Evolutionary conservation across 306 rosid species (phyloP).

Genomic region (Prunus armeniaca): DNA sequence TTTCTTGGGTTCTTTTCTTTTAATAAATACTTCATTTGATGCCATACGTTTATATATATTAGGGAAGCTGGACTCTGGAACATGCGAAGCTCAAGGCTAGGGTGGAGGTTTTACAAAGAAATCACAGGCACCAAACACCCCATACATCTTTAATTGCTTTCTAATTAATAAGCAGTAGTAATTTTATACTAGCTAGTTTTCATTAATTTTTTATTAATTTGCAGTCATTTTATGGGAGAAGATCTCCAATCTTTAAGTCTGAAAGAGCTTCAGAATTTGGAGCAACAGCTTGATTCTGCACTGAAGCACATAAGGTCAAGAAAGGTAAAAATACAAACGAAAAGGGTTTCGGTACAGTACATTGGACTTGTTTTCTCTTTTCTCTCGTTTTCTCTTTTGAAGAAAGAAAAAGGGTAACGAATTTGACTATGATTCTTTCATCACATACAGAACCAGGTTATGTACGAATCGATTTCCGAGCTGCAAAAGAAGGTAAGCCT

Average conservation of each 20-base stretch:
- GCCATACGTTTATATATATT: slow-evolving; percentile 21
- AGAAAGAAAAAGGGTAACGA: background rate
- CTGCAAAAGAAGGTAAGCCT: slow-evolving; percentile 71
- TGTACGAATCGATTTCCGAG: slow-evolving; percentile 76
- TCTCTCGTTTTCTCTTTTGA: background rate
- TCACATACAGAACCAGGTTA: slow-evolving; percentile 66
- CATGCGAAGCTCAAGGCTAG: slow-evolving; percentile 85
- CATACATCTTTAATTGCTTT: background rate
- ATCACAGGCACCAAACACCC: slow-evolving; percentile 39
- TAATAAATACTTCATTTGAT: background rate
- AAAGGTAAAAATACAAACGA: slow-evolving; percentile 46
- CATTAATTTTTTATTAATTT: background rate
- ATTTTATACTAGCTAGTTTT: background rate
- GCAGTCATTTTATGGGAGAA: slow-evolving; percentile 82
- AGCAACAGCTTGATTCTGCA: slow-evolving; percentile 82
- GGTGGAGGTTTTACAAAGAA: slow-evolving; percentile 65
- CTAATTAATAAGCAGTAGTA: background rate
- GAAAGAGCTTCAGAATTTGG: slow-evolving; percentile 79
- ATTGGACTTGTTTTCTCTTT: background rate
- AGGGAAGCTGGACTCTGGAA: slow-evolving; percentile 75
- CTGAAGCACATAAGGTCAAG: slow-evolving; percentile 70
- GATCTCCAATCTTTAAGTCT: slow-evolving; percentile 55
- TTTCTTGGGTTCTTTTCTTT: background rate
- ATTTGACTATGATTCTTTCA: background rate
- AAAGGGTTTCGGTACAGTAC: background rate